These are phyloP conservation scores for Lactarius hengduanensis DNA, from an alignment of 768 basidiomycete genomes.

Conservation along the genomic window DNA sequence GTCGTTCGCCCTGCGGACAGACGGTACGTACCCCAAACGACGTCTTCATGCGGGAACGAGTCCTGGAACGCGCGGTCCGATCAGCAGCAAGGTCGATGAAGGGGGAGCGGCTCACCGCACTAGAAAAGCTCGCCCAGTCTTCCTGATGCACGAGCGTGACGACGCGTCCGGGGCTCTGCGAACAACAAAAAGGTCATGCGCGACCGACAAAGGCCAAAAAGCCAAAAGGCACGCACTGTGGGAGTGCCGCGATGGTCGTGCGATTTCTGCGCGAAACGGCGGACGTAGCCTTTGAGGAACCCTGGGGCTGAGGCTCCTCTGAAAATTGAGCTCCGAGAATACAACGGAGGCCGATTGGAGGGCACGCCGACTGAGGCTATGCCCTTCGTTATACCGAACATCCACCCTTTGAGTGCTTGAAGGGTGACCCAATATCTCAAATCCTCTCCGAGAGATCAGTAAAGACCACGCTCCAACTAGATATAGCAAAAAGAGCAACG, in stretches of 20 bases:
- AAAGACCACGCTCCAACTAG: too few species aligned
- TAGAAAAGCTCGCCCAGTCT: constrained; percentile 80
- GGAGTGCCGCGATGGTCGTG: constrained; percentile 93
- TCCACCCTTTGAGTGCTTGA: too few species aligned
- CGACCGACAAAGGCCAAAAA: neutral
- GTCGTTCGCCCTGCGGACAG: too few species aligned
- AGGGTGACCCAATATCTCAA: too few species aligned
- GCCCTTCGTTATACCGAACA: too few species aligned
- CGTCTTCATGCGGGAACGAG: constrained; percentile 66
- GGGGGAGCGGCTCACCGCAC: constrained; percentile 46
- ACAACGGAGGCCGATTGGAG: too few species aligned
- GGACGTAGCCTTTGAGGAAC: constrained; percentile 86
- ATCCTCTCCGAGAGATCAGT: too few species aligned
- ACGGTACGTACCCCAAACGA: constrained; percentile 72
- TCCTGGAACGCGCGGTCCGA: constrained; percentile 43
- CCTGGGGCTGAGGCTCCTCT: constrained; percentile 54
- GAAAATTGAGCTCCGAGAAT: too few species aligned
- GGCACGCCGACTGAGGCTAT: too few species aligned
- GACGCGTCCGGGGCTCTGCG: constrained; percentile 79
- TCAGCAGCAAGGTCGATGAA: constrained; percentile 4
- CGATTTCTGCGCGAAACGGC: constrained; percentile 87
- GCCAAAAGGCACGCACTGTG: constrained; percentile 46
- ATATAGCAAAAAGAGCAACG: too few species aligned
- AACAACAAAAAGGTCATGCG: neutral
- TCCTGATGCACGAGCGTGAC: constrained; percentile 87